phyloP scores from a whole-genome alignment of 192 early-diverging fungal genomes.

The Mortierella claussenii region DNA sequence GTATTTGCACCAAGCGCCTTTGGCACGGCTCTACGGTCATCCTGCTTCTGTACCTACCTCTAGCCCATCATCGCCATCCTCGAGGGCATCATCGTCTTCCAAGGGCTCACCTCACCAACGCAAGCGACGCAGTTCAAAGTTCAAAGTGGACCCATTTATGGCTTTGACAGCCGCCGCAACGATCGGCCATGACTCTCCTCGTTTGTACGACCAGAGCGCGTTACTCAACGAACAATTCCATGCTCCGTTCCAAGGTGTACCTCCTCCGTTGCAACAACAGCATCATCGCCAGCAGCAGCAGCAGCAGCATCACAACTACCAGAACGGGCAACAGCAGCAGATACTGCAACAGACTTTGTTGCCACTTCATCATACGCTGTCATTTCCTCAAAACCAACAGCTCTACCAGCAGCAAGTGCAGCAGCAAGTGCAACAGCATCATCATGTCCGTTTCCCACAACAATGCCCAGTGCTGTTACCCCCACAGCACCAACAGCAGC shows the following conservation, averaged over 20 bases:
- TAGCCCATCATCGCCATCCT: too few species aligned
- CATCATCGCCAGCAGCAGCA: constrained; percentile 3
- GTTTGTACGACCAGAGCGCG: not conserved
- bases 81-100: too few species aligned
- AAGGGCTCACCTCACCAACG: constrained; percentile 9
- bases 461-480: not conserved
- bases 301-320: not conserved
- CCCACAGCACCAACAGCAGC: not conserved
- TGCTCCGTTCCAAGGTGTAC: constrained; percentile 2
- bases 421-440: too few species aligned
- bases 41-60: too few species aligned
- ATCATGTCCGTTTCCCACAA: too few species aligned
- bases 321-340: not conserved
- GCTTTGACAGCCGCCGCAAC: not conserved
- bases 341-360: constrained; percentile 6
- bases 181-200: too few species aligned
- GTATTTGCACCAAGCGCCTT: not conserved
- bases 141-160: not conserved
- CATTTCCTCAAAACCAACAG: too few species aligned
- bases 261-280: constrained; percentile 25
- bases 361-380: too few species aligned
- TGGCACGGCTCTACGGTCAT: not conserved
- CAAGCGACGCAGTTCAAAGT: constrained; percentile 22
- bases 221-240: not conserved
- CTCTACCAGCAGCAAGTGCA: too few species aligned